Evolutionary conservation across 495 filamentous ascomycete genomes (phyloP).

Genomic region (Talaromyces wortmannii): DNA sequence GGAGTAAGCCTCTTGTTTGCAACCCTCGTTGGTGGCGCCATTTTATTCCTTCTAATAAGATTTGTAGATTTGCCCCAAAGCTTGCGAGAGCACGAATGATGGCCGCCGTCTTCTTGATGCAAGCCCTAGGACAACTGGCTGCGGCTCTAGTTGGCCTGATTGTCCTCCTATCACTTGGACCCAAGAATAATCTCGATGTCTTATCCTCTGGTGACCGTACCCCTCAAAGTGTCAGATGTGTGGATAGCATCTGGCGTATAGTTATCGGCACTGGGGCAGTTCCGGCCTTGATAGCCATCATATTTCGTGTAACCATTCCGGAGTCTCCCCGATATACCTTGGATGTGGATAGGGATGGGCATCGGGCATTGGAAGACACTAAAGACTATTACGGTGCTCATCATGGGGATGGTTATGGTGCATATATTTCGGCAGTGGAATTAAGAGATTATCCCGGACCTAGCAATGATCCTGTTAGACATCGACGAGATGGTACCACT

Average conservation of each 20-base stretch:
- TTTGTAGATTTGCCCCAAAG: conserved; percentile 37
- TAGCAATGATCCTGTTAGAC: neutral
- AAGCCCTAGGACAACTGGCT: conserved; percentile 46
- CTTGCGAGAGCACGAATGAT: conserved; percentile 47
- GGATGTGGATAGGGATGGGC: conserved; percentile 16
- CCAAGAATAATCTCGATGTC: neutral
- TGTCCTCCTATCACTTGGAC: neutral
- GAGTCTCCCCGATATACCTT: conserved; percentile 46
- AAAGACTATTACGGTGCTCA: neutral
- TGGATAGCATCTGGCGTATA: conserved; percentile 40
- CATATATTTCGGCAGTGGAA: neutral
- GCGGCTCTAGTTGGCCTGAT: conserved; percentile 30
- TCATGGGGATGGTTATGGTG: neutral
- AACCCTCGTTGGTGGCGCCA: neutral
- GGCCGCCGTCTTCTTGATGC: conserved; percentile 50
- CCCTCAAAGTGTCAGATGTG: conserved; percentile 7
- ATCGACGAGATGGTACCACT: neutral
- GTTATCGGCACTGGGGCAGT: conserved; percentile 45
- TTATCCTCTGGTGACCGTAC: neutral
- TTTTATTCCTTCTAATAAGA: neutral
- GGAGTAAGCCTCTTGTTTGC: conserved; percentile 19
- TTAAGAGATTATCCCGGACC: neutral
- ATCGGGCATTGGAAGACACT: neutral
- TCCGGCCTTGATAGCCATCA: conserved; percentile 46
- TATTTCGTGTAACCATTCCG: conserved; percentile 44